Evolutionary conservation across 768 basidiomycete species (phyloP), one percentile per base, ranked within the genome.

Genomic region (Tricholoma sp.): DNA sequence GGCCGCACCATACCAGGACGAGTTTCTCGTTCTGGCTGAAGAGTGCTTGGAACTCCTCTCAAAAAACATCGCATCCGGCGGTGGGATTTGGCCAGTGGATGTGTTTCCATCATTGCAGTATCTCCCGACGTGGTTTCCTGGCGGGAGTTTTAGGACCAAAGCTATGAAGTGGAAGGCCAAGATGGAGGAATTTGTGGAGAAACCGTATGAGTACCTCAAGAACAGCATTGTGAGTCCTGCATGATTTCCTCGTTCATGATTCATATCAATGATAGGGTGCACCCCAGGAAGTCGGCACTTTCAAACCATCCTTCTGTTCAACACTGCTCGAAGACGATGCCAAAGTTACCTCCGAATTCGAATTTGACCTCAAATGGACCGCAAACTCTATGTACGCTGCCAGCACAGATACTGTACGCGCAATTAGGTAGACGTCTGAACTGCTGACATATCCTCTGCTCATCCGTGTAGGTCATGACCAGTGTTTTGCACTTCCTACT

Each of bases 381-480:
- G 89, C 89, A n/a, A 89, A 90, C 67, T 89, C 88, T 29, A 89
- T 91, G 85, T 90, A 87, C 66, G 73, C 78, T 5, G 83, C 80
- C 14, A 85, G 85, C 61, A 74, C 80, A 35, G 87, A 89, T 62
- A 88, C 85, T 0, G 86, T 85, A 47, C n/a, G 68, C 63, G 35
- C 8, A 19, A 22, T 46, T 61, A 50, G 2, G 6, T 31, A 2
- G 27, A 10, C 8, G n/a, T 18, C 27, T 0, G 27, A 29, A 31
- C 47, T 7, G 18, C 12, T 45, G 49, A 49, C 27, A 29, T 53
- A 24, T 49, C 16, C 16, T 49, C 27, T 49, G 16, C 14, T 18
- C 22, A 31, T 50, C 51, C 46, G 53, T 43, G 34, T 59, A 81
- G 84, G 86, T 79, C 1, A 72, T 86, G 50, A 81, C 85, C 2